Percentiles rank a stretch among this genome's conserved stretches.
Evolutionary conservation across 1,284 basidiomycete genomes (phyloP).

Genomic region (Polyporus tsugae): DNA sequence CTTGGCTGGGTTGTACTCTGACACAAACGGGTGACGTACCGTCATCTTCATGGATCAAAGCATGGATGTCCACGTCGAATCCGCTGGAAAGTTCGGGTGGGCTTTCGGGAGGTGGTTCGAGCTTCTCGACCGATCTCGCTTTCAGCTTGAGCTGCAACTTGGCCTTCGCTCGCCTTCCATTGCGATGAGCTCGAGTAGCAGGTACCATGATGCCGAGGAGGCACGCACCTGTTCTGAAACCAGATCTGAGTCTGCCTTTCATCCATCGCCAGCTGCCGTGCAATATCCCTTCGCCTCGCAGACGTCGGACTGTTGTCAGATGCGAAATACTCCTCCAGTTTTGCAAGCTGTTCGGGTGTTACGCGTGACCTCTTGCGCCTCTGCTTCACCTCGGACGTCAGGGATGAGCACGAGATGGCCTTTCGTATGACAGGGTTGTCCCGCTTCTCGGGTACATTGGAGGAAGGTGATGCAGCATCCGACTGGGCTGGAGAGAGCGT

Average conservation of each 20-base stretch:
- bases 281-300: constrained; percentile 74
- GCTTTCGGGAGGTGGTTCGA: constrained; percentile 52
- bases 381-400: constrained; percentile 47
- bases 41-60: constrained; percentile 76
- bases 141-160: constrained; percentile 72
- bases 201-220: constrained; percentile 16
- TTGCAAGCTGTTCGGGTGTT: constrained; percentile 76
- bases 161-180: constrained; percentile 78
- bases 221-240: constrained; percentile 82
- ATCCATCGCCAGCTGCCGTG: constrained; percentile 79
- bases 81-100: constrained; percentile 61
- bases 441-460: background rate
- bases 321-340: constrained; percentile 75
- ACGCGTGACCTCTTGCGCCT: constrained; percentile 82
- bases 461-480: constrained; percentile 16
- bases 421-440: constrained; percentile 28
- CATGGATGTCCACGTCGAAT: constrained; percentile 66
- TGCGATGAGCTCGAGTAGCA: background rate
- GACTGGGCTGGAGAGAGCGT: constrained; percentile 25
- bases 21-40: constrained; percentile 39
- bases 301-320: constrained; percentile 76
- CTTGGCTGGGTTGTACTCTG: background rate
- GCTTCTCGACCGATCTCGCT: constrained; percentile 43
- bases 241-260: constrained; percentile 88
- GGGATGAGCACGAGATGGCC: constrained; percentile 31